These are phyloP conservation scores for Epichloe gansuensis DNA, from an alignment of 2,329 filamentous ascomycete genomes.

Conservation along the genomic window DNA sequence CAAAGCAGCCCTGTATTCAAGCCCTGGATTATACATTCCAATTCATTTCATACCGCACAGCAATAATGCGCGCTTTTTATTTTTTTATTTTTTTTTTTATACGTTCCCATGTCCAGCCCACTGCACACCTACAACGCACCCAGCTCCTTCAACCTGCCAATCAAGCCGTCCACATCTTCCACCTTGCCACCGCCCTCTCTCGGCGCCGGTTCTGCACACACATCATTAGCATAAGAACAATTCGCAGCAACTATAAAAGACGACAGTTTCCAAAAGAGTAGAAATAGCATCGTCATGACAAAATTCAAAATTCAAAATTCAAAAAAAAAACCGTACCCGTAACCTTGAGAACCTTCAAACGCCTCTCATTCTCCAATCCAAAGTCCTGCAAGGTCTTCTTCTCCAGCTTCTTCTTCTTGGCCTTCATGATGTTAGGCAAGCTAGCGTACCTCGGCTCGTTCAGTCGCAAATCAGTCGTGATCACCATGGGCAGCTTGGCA, in stretches of 20 bases:
- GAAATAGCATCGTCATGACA: background rate
- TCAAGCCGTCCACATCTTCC: constrained; percentile 89
- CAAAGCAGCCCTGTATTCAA: no score
- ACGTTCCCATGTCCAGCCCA: background rate
- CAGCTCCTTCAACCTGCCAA: constrained; percentile 88
- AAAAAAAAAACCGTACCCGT: constrained; percentile 44
- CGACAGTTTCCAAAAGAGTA: background rate
- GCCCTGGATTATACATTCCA: no score
- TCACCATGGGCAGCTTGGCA: constrained; percentile 77
- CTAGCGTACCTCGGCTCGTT: constrained; percentile 94
- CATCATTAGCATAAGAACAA: background rate
- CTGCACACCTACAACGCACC: constrained; percentile 56
- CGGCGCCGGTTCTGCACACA: constrained; percentile 58
- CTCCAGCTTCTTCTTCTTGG: constrained; percentile 97
- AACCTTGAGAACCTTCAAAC: constrained; percentile 85
- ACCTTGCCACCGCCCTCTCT: constrained; percentile 94
- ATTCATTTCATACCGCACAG: no score
- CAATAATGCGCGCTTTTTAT: background rate
- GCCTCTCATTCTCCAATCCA: constrained; percentile 58
- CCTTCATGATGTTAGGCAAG: constrained; percentile 99
- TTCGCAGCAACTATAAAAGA: background rate
- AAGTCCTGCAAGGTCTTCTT: constrained; percentile 82
- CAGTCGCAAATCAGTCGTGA: constrained; percentile 86
- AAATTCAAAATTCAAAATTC: background rate
- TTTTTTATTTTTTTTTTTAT: background rate